Evolutionary conservation across 1,284 basidiomycete species (phyloP).

Genomic region (Puccinia novopanici): DNA sequence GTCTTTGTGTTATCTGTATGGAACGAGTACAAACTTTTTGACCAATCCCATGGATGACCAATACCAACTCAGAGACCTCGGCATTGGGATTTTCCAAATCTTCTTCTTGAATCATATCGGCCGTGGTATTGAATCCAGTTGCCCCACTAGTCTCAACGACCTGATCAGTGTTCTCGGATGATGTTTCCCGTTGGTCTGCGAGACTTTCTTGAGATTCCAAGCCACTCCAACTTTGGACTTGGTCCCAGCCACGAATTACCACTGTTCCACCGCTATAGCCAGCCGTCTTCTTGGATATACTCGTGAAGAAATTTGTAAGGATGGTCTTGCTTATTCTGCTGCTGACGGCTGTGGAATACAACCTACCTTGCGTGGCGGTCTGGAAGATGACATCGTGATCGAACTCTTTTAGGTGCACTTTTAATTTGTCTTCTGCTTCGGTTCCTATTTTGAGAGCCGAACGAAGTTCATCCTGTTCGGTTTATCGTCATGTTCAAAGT

Average conservation of each 20-base stretch:
- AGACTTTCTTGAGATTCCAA: slow-evolving; percentile 5
- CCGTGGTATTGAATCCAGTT: slow-evolving; percentile 51
- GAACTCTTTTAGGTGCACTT: slow-evolving; percentile 51
- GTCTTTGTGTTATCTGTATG: neutral
- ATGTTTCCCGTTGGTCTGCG: neutral
- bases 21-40: slow-evolving; percentile 53
- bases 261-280: slow-evolving; percentile 47
- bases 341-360: slow-evolving; percentile 53
- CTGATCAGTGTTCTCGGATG: slow-evolving; percentile 26
- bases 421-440: slow-evolving; percentile 54
- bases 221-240: slow-evolving; percentile 38
- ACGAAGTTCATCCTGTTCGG: slow-evolving; percentile 46
- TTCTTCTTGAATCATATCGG: slow-evolving; percentile 53
- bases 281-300: slow-evolving; percentile 39
- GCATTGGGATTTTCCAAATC: slow-evolving; percentile 49
- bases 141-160: neutral
- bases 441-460: slow-evolving; percentile 41
- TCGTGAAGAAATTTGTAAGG: slow-evolving; percentile 50
- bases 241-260: slow-evolving; percentile 44
- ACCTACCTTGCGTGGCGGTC: slow-evolving; percentile 52
- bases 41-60: slow-evolving; percentile 57
- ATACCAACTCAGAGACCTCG: slow-evolving; percentile 55
- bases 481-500: slow-evolving; percentile 1
- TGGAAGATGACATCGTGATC: slow-evolving; percentile 57
- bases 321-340: slow-evolving; percentile 48